phyloP scores from a whole-genome alignment of 78 protist genomes.

The Polysphondylium violaceum region DNA sequence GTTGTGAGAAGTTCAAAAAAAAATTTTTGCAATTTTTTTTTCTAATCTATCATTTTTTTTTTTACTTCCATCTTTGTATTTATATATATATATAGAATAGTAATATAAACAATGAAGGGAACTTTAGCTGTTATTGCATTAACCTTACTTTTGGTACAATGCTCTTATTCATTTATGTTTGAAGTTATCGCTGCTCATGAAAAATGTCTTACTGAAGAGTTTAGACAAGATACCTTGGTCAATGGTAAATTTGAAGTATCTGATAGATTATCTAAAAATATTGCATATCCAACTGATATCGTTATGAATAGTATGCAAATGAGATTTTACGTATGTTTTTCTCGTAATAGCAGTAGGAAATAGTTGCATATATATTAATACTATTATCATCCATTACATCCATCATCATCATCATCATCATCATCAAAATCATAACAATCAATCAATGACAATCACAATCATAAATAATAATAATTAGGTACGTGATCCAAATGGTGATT shows the following conservation, averaged over 20 bases:
- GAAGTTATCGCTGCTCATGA: constrained; percentile 73
- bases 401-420: no score
- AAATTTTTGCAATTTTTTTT: no score
- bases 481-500: constrained; percentile 50
- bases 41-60: no score
- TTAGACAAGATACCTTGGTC: constrained; percentile 65
- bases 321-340: constrained; percentile 50
- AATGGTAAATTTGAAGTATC: constrained; percentile 61
- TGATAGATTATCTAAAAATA: constrained; percentile 58
- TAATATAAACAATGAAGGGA: constrained; percentile 6
- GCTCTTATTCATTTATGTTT: constrained; percentile 63
- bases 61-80: no score
- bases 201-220: constrained; percentile 66
- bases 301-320: constrained; percentile 58
- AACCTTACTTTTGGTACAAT: constrained; percentile 31
- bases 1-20: no score
- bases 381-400: no score
- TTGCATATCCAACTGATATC: constrained; percentile 58
- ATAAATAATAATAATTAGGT: constrained; percentile 22
- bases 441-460: not conserved
- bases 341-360: not conserved
- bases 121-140: not conserved
- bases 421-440: not conserved
- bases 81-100: no score
- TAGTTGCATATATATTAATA: not conserved